Percentiles rank a stretch among this genome's conserved stretches.
Conservation (phyloP, 805 yeast genomes). For the Ogataea paraovalis region DNA sequence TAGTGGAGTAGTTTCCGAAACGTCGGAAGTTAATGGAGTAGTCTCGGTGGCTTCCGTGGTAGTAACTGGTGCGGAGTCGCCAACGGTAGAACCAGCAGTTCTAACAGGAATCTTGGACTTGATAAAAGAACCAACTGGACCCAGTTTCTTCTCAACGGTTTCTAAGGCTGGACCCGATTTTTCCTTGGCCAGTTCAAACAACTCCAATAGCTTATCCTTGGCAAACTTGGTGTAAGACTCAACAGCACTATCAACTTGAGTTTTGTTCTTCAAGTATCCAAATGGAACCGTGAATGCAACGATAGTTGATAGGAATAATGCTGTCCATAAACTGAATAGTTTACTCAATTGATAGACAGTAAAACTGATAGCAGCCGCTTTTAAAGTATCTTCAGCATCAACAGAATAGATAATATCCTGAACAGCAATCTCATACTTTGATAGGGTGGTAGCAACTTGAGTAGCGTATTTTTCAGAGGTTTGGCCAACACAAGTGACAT, state of each 20-base stretch:
- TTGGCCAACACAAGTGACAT: constrained; percentile 29
- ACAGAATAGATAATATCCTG: constrained; percentile 62
- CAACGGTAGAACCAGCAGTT: constrained; percentile 71
- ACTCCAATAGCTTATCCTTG: constrained; percentile 47
- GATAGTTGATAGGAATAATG: constrained; percentile 54
- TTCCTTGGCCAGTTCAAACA: constrained; percentile 34
- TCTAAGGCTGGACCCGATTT: constrained; percentile 56
- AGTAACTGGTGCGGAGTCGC: constrained; percentile 19
- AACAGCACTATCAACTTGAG: constrained; percentile 67
- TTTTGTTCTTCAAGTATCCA: constrained; percentile 68
- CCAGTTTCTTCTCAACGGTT: constrained; percentile 53
- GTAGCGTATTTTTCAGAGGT: constrained; percentile 26
- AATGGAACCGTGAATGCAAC: constrained; percentile 72
- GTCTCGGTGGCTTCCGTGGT: constrained; percentile 4
- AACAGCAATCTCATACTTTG: constrained; percentile 46
- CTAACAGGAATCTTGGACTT: constrained; percentile 55
- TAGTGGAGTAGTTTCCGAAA: constrained; percentile 2
- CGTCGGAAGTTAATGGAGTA: constrained; percentile 4
- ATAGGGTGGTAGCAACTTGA: constrained; percentile 39
- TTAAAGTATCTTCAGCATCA: constrained; percentile 68
- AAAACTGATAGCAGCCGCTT: constrained; percentile 65
- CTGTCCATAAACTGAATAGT: constrained; percentile 67
- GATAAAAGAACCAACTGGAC: constrained; percentile 62
- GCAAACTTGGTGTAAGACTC: constrained; percentile 43
- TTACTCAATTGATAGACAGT: constrained; percentile 68